phyloP scores from a whole-genome alignment of 2,329 filamentous ascomycete genomes.

The Fusarium mexicanum region DNA sequence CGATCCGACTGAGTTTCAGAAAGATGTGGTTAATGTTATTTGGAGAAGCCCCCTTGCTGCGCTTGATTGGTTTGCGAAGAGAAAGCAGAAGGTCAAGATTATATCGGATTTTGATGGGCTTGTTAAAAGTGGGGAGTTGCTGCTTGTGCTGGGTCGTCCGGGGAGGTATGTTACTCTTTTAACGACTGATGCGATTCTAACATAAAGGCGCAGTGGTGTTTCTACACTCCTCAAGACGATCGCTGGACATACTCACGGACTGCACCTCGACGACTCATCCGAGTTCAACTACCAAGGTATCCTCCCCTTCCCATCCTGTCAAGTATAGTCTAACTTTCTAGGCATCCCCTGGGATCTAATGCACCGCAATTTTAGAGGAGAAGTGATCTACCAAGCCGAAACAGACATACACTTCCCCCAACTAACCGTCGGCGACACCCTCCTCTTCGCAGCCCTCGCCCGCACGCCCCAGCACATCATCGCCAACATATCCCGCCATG shows the following conservation, averaged over 20 bases:
- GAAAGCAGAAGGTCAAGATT: slow-evolving; percentile 70
- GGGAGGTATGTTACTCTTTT: slow-evolving; percentile 23
- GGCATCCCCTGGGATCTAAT: slow-evolving; percentile 35
- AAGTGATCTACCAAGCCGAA: slow-evolving; percentile 85
- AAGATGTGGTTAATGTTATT: slow-evolving; percentile 67
- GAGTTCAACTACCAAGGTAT: slow-evolving; percentile 81
- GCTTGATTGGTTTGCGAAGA: slow-evolving; percentile 60
- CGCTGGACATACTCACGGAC: slow-evolving; percentile 80
- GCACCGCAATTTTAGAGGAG: slow-evolving; percentile 63
- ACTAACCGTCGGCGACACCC: slow-evolving; percentile 77
- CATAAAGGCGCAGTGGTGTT: slow-evolving; percentile 64
- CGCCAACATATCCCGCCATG: slow-evolving; percentile 53
- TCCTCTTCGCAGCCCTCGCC: slow-evolving; percentile 77
- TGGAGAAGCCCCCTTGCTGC: slow-evolving; percentile 54
- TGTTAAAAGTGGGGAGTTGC: slow-evolving; percentile 74
- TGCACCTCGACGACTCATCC: slow-evolving; percentile 72
- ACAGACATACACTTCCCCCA: slow-evolving; percentile 82
- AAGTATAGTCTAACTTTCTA: background rate
- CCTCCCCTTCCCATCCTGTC: rapidly evolving
- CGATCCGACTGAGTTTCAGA: slow-evolving; percentile 73
- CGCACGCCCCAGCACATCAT: slow-evolving; percentile 67
- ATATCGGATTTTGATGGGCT: slow-evolving; percentile 71
- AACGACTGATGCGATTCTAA: background rate
- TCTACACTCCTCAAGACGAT: slow-evolving; percentile 84
- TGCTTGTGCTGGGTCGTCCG: slow-evolving; percentile 72